Evolutionary conservation across 345 rosid genomes (phyloP).

Genomic region (Luvunga scandens): DNA sequence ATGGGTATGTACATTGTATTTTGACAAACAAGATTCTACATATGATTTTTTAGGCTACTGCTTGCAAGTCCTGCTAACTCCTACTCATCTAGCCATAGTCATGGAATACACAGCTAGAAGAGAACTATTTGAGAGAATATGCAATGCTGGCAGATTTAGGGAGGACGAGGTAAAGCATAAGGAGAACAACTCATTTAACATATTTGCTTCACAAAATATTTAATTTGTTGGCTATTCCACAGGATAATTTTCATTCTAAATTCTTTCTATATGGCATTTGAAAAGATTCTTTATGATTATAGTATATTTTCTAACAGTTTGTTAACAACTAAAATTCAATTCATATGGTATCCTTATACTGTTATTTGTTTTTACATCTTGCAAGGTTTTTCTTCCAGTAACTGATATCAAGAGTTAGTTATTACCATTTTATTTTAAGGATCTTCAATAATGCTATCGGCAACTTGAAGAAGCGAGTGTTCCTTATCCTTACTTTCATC

Average conservation of each 20-base stretch:
- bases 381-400: slow-evolving; percentile 79
- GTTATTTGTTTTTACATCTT: slow-evolving; percentile 30
- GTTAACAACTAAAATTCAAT: not conserved
- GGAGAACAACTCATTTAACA: not conserved
- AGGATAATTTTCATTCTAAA: not conserved
- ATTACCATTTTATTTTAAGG: slow-evolving; percentile 50
- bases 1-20: not conserved
- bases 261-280: not conserved
- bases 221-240: not conserved
- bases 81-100: slow-evolving; percentile 68
- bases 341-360: not conserved
- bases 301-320: not conserved
- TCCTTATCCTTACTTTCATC: no score
- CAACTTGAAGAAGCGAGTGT: no score
- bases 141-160: slow-evolving; percentile 64
- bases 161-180: slow-evolving; percentile 52
- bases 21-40: not conserved
- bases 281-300: not conserved
- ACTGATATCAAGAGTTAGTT: slow-evolving; percentile 65
- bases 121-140: slow-evolving; percentile 62
- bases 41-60: not conserved
- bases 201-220: not conserved
- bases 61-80: slow-evolving; percentile 50
- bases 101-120: slow-evolving; percentile 79
- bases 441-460: no score